These are phyloP conservation scores for Cyclotella distinguenda DNA, from an alignment of 108 stramenopile species.

Conservation along the genomic window DNA sequence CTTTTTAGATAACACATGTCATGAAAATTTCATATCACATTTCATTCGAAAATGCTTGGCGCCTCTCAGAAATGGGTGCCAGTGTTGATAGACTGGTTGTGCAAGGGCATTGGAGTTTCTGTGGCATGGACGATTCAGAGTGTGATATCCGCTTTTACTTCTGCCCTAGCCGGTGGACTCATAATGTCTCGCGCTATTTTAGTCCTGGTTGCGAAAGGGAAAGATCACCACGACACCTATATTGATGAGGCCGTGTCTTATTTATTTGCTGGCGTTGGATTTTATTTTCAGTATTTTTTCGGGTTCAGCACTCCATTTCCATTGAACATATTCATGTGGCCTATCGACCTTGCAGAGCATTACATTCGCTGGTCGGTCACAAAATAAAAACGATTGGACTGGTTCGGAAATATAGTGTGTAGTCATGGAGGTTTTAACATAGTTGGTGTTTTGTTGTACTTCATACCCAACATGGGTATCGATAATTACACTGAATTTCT, in stretches of 20 bases:
- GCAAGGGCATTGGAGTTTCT: conserved; percentile 78
- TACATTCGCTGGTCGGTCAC: conserved; percentile 77
- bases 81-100: conserved; percentile 64
- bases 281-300: conserved; percentile 77
- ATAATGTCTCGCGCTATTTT: conserved; percentile 83
- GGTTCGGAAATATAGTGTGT: no score
- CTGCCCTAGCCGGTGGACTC: conserved; percentile 85
- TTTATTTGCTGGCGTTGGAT: conserved; percentile 77
- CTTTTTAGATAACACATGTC: no score
- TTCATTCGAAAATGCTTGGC: no score
- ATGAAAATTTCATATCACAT: background rate
- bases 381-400: conserved; percentile 1
- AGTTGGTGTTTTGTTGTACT: no score
- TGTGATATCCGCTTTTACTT: conserved; percentile 84
- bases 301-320: conserved; percentile 85
- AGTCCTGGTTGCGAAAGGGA: conserved; percentile 37
- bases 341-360: conserved; percentile 71
- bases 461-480: background rate
- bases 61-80: conserved; percentile 72
- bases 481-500: background rate
- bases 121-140: conserved; percentile 92
- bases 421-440: no score
- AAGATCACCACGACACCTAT: conserved; percentile 63
- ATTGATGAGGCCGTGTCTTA: conserved; percentile 87
- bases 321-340: conserved; percentile 83